Conservation (phyloP, 176 grass and related monocot species). For the Thinopyrum elongatum region DNA sequence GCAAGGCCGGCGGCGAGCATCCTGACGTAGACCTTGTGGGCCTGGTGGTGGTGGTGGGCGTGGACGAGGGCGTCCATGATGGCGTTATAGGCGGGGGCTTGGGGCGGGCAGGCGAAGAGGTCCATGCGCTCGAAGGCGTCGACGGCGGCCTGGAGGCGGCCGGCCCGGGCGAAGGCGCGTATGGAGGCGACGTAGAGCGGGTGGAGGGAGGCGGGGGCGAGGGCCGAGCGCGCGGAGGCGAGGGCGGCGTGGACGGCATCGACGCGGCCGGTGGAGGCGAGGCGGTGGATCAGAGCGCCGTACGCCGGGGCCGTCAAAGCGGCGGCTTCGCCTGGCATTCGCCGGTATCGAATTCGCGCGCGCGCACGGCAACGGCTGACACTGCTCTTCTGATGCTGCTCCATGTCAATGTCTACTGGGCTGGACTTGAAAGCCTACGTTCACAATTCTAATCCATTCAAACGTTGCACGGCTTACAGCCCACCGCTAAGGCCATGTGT, state of each 20-base stretch:
- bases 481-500: no score
- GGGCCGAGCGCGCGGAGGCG: slow-evolving; percentile 40
- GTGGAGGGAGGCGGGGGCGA: slow-evolving; percentile 41
- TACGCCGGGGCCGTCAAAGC: slow-evolving; percentile 39
- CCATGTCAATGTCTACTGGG: no score
- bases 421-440: no score
- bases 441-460: no score
- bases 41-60: slow-evolving; percentile 76
- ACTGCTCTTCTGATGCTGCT: no score
- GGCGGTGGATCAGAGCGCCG: slow-evolving; percentile 43
- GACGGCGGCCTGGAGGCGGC: slow-evolving; percentile 66
- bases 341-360: not conserved
- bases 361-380: not conserved
- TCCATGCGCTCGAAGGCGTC: slow-evolving; percentile 94
- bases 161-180: slow-evolving; percentile 49
- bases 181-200: slow-evolving; percentile 67
- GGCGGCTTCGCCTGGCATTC: slow-evolving; percentile 4
- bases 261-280: slow-evolving; percentile 45
- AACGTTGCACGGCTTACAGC: no score
- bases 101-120: slow-evolving; percentile 68
- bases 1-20: slow-evolving; percentile 60
- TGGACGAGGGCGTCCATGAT: slow-evolving; percentile 86
- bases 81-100: slow-evolving; percentile 68
- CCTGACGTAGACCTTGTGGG: slow-evolving; percentile 90
- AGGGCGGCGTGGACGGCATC: slow-evolving; percentile 44